phyloP scores from a whole-genome alignment of 176 grass and related monocot genomes.

The Triticum turgidum region DNA sequence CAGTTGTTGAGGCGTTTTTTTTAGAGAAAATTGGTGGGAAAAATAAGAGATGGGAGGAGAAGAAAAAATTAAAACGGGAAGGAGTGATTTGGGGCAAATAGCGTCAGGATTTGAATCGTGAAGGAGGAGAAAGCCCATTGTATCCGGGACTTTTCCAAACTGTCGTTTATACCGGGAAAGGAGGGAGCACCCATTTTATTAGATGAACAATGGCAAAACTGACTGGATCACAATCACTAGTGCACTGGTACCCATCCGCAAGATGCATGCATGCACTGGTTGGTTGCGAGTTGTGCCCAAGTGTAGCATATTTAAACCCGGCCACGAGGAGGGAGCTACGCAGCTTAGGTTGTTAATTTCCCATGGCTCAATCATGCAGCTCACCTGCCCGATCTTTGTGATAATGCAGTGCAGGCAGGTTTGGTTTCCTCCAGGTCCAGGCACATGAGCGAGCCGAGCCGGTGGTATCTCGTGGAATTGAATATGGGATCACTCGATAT shows the following conservation, averaged over 20 bases:
- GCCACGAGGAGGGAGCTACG: slow-evolving; percentile 30
- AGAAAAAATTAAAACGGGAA: too few relatives aligned
- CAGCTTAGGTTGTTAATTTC: slow-evolving; percentile 13
- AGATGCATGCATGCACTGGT: slow-evolving; percentile 20
- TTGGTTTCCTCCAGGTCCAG: slow-evolving; percentile 23
- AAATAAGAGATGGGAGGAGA: too few relatives aligned
- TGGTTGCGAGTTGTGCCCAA: slow-evolving; percentile 21
- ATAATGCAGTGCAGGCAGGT: slow-evolving; percentile 26
- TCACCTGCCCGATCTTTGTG: slow-evolving; percentile 49
- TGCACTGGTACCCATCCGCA: not conserved
- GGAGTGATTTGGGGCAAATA: too few relatives aligned
- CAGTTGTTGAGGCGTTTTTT: too few relatives aligned
- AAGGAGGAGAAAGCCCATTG: too few relatives aligned
- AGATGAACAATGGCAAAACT: not conserved
- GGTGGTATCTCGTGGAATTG: slow-evolving; percentile 41
- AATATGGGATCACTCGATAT: slow-evolving; percentile 34
- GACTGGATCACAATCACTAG: not conserved
- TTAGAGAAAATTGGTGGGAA: too few relatives aligned
- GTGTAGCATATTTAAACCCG: slow-evolving; percentile 28
- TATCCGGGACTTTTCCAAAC: too few relatives aligned
- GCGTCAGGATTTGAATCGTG: too few relatives aligned
- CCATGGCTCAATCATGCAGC: slow-evolving; percentile 44
- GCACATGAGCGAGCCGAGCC: slow-evolving; percentile 40
- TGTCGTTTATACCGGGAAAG: not conserved
- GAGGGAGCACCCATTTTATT: not conserved